Evolutionary conservation across 208 protist species (phyloP), one percentile per base, ranked within the genome.

Genomic region (Trypanosoma lewisi): DNA sequence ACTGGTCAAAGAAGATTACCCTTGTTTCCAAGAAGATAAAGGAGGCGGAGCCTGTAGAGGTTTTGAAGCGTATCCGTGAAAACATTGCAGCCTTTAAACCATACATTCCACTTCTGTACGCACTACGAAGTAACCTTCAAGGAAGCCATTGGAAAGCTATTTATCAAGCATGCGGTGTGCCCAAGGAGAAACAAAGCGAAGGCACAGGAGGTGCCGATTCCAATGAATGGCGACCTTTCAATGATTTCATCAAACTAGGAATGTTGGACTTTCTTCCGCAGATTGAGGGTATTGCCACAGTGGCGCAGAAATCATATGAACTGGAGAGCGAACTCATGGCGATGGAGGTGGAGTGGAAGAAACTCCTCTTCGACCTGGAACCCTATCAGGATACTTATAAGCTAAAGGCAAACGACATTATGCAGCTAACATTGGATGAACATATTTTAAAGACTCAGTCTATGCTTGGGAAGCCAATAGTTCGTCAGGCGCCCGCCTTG

Each of bases 361-460:
- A 88, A 67, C 52, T 98, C 12, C 75, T 91, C 42, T 97, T 98
- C 60, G 94, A 98, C 57, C 81, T 97, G 67, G 90, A 94, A 66
- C 83, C 90, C 17, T 97, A 97, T 77, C 78, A 90, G 59, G 92
- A 94, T 72, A 97, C 93, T 11, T 95, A 88, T 77, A 95, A 97
- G 59, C 81, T 98, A 19, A 95, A 96, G 73, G 73, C 88, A 8
- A 94, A 96, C 64, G 96, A 98, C 27, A 77, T 89, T 27, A 93
- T 98, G 79, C 92, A 97, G 64, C 71, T 92, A 28, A 93, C 95
- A 30, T 76, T 98, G 23, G 97, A 98, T 60, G 97, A 98, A 69
- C 95, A 98, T 63, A 97, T 97, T 52, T 77, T 98, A 36, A 97
- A 97, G 74, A 97, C 94, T 51, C 96, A 98, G 80, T 93, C 93